phyloP scores from a whole-genome alignment of 2,329 filamentous ascomycete genomes.

The Ophidiomyces ophidiicola region DNA sequence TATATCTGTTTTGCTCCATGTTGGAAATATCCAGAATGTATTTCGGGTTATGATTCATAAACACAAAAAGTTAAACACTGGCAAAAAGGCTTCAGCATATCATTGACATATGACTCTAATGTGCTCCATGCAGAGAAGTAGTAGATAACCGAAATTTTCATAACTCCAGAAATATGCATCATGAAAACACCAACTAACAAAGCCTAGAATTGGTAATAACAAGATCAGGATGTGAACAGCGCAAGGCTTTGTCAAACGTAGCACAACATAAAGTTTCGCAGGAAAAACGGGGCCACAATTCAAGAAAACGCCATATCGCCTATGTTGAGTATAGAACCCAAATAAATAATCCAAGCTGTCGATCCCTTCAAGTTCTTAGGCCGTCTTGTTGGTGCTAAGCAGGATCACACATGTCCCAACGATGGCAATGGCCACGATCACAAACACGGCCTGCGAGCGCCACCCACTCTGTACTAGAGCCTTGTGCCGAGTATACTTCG shows the following conservation, averaged over 20 bases:
- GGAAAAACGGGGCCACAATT: not conserved
- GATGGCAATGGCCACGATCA: constrained; percentile 33
- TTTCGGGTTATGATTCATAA: no score
- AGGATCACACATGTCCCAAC: constrained; percentile 36
- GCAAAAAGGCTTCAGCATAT: no score
- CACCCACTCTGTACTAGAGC: constrained; percentile 88
- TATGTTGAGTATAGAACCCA: not conserved
- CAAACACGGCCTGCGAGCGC: constrained; percentile 72
- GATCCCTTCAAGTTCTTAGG: not conserved
- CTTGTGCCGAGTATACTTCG: constrained; percentile 62
- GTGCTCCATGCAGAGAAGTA: not conserved
- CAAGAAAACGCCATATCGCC: not conserved
- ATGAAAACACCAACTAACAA: not conserved
- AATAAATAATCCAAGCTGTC: not conserved
- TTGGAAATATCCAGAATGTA: no score
- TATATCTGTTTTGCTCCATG: no score
- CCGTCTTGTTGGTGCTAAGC: constrained; percentile 27
- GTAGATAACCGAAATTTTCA: not conserved
- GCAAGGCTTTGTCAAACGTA: constrained; percentile 2
- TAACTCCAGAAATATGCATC: constrained; percentile 8
- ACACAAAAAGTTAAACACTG: no score
- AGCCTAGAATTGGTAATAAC: no score
- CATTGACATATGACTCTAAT: no score
- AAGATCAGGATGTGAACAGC: no score
- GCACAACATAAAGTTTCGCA: constrained; percentile 4